Conservation (phyloP, 441 rosid genomes). For the Brassica hybrid region DNA sequence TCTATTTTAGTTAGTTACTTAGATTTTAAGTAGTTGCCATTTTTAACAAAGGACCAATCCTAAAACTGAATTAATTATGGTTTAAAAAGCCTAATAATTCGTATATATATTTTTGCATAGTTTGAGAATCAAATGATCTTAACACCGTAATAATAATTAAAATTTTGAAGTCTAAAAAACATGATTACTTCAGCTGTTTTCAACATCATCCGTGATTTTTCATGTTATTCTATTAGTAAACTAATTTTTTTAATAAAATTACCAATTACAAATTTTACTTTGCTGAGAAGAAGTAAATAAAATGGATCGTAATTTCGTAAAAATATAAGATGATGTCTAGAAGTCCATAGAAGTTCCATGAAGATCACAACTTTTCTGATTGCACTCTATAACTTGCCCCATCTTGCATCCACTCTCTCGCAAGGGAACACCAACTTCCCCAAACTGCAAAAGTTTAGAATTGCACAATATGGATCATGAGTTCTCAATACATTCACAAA, state of each 20-base stretch:
- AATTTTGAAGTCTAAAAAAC: not conserved
- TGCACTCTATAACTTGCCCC: constrained; percentile 93
- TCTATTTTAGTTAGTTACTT: not conserved
- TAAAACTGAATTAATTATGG: not conserved
- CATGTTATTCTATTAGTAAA: not conserved
- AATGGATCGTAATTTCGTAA: not conserved
- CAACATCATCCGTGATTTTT: not conserved
- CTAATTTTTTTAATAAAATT: too few species aligned
- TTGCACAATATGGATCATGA: not conserved
- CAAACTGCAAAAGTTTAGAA: constrained; percentile 55
- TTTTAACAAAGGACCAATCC: not conserved
- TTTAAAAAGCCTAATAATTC: not conserved
- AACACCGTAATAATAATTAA: not conserved
- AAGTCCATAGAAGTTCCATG: constrained; percentile 58
- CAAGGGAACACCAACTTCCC: constrained; percentile 77
- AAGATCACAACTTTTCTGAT: constrained; percentile 80
- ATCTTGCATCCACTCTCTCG: constrained; percentile 91
- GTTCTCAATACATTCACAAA: not conserved
- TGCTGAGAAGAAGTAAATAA: not conserved
- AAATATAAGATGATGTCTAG: not conserved
- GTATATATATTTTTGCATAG: not conserved
- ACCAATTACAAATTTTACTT: not conserved
- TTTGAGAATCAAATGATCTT: not conserved
- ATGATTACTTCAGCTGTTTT: not conserved
- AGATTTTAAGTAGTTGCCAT: not conserved